Conservation (phyloP, 768 basidiomycete species). For the Xerocomus brunneocitrinus region DNA sequence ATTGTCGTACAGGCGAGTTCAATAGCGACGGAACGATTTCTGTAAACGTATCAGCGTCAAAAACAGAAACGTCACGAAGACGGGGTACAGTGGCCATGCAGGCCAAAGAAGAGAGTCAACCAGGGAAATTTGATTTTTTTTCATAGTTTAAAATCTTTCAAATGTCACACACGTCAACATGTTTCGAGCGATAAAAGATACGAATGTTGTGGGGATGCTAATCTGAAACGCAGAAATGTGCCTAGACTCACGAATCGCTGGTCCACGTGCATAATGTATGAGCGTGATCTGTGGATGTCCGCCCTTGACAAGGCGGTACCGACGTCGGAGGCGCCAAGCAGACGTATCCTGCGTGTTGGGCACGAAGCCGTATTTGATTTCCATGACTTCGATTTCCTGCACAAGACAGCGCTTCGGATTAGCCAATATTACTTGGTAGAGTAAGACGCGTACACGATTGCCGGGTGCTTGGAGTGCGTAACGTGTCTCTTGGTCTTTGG, state of each 20-base stretch:
- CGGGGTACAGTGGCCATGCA: not conserved
- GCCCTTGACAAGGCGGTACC: slow-evolving; percentile 69
- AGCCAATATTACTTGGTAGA: not conserved
- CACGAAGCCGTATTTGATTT: slow-evolving; percentile 74
- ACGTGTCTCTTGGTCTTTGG: slow-evolving; percentile 68
- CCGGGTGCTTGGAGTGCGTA: slow-evolving; percentile 45
- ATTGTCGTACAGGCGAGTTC: slow-evolving; percentile 61
- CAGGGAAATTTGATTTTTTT: not conserved
- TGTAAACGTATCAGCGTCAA: slow-evolving; percentile 25
- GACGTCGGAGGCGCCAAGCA: slow-evolving; percentile 66
- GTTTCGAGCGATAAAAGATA: slow-evolving; percentile 10
- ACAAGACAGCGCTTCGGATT: not conserved
- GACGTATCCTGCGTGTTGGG: slow-evolving; percentile 55
- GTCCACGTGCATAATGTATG: slow-evolving; percentile 72
- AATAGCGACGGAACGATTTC: slow-evolving; percentile 56
- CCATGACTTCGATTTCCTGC: slow-evolving; percentile 75
- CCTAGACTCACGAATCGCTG: slow-evolving; percentile 49
- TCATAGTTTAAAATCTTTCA: not conserved
- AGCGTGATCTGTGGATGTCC: slow-evolving; percentile 71
- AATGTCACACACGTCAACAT: not conserved
- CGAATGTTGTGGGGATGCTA: slow-evolving; percentile 2
- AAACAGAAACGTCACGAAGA: not conserved
- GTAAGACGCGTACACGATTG: slow-evolving; percentile 45
- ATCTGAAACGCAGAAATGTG: slow-evolving; percentile 17
- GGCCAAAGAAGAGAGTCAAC: not conserved